phyloP scores from a whole-genome alignment of 352 stramenopile genomes.

The Globisporangium rhizosaccharum region DNA sequence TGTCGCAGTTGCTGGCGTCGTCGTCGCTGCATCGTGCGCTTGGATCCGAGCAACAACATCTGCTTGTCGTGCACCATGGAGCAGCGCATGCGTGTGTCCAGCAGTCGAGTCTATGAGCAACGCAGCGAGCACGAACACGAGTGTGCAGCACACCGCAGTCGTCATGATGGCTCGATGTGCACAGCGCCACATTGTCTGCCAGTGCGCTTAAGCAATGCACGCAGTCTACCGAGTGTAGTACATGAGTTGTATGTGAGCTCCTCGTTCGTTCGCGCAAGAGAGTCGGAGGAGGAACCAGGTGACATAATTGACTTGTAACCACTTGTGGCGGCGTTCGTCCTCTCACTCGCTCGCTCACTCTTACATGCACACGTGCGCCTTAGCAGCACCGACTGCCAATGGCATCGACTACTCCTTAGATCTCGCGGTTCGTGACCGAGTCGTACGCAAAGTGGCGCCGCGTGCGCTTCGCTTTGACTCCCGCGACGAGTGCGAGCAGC shows the following conservation, averaged over 20 bases:
- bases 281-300: no score
- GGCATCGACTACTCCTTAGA: not conserved
- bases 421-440: conserved; percentile 32
- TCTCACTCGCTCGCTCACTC: not conserved
- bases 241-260: no score
- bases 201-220: no score
- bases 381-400: no score
- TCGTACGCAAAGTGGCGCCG: conserved; percentile 51
- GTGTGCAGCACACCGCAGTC: no score
- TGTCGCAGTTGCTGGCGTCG: not conserved
- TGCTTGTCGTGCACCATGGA: not conserved
- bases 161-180: no score
- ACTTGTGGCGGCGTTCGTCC: no score
- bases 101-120: not conserved
- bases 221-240: no score
- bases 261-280: no score
- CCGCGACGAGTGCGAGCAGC: conserved; percentile 22
- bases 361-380: not conserved
- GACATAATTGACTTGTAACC: no score
- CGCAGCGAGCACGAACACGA: not conserved
- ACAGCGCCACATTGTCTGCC: no score
- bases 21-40: not conserved
- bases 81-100: not conserved
- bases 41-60: not conserved
- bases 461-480: conserved; percentile 23